Base-by-base conservation (phyloP, 192 early-diverging fungal species). In the Podila horticola region DNA sequence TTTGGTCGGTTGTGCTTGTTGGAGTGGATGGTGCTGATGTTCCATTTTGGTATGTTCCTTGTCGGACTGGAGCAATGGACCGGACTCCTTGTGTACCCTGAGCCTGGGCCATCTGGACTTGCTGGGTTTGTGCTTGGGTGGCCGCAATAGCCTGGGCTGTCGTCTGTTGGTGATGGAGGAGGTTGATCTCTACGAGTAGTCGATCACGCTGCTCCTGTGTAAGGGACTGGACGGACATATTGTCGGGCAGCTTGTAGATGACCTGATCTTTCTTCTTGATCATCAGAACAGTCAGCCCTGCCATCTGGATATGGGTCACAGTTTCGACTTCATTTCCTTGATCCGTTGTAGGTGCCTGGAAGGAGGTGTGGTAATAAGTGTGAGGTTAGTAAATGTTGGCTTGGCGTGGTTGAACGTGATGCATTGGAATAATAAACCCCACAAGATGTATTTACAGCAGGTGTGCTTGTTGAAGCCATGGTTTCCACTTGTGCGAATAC, bases 181-280 rank as follows among this genome's bases (percentile, higher is more conserved):
- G 67, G 49, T 86, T 79, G 67, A 88, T 88, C 52, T 86, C 84
- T 15, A 71, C 79, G 36, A 86, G 66, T 1, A 88, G 70, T 36
- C 74, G 58, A 38, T 84, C 71, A 15, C 83, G 71, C 51, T 88
- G 85, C 8, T 86, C 84, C 62, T 82, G 64, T 12, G 72, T 77
- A 13, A 88, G 66, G 19, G 84, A 84, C 31, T 75, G 67, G 19
- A 88, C 85, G 0, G 84, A 85, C 87, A 88, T 87, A 31, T 86
- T 86, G 74, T 86, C 87, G 3, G 87, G 84, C 29, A 88, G 64
- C 61, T 85, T 88, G 71, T 88, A 88, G 20, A 88, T 85, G 58
- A 88, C 85, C 36, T 86, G 86, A 69, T 86, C 86, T 33, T 82
- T 71, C 3, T 75, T 83, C 63, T 63, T 71, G 51, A 77, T 72